Evolutionary conservation across 257 asterid species (phyloP), one percentile per base, ranked within the genome.

Genomic region (Linderniella brevidens): DNA sequence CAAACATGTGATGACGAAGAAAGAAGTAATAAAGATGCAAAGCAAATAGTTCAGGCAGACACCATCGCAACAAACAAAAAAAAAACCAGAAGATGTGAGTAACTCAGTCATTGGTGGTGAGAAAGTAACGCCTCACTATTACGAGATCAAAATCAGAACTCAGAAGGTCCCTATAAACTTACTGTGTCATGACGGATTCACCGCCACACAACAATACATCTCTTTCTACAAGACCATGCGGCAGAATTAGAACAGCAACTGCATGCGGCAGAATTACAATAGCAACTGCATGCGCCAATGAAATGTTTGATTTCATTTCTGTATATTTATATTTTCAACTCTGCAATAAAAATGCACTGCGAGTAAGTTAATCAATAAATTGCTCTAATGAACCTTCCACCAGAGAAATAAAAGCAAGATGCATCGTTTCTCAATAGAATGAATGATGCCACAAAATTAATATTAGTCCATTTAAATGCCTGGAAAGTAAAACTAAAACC

Each of bases 121-220:
- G 57, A 13, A 25, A 25, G 3, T 25, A 25, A 25, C 32, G 32
- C 32, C 32, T 25, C 32, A 25, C 32, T 10, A 13, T 1, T 10
- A 11, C 43, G 3, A 2, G 43, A 39, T 39, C 13, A 13, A 11
- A 39, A 9, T 25, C 43, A 9, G 43, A 11, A 39, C 4, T 25
- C 43, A 9, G 43, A 10, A 10, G 15, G 4, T 13, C 3, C 13
- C 51, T 17, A 56, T 36, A 55, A 58, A 62, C 82, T 48, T 69
- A 80, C 98, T 82, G 35, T 40, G 81, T 17, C 38, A 65, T 35
- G 49, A 82, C 78, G 56, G 60, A 67, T 9, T 44, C 13, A 17
- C 92, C 92, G 32, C 74, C 73, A 39, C 83, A 49, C 55, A 88
- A 61, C 58, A 84, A 55, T 55, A 80, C 42, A 73, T 84, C 84